Base-by-base conservation (phyloP, 2,329 filamentous ascomycete species). In the Talaromyces islandicus region DNA sequence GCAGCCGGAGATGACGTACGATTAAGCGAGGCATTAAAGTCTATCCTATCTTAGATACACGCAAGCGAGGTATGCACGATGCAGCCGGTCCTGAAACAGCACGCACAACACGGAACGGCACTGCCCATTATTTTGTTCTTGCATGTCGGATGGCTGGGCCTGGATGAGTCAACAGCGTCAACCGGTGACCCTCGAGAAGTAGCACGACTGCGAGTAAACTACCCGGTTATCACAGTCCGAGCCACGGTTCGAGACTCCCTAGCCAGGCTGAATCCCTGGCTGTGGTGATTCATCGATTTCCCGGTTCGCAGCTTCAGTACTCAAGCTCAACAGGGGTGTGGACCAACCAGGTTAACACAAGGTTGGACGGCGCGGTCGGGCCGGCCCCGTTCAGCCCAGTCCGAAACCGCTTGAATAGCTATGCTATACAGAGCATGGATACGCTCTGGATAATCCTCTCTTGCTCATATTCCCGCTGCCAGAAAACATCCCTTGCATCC, bases 331-430 rank as follows among this genome's bases (percentile, higher is more conserved):
- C 43, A 46, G 43, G 43, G 43, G 24, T 46, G n/a, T 12, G 25
- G 17, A 29, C 48, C 48, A 52, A 29, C 48, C 48, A 52, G 25
- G 24, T n/a, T 46, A 24, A 17, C 17, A 46, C 43, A 46, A 29
- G 48, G 52, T 53, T 43, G 56, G 56, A 35, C 55, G 59, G 59
- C 54, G 56, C 43, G 54, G 58, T 54, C 43, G 46, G 56, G 48
- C 29, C 59, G 59, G 59, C 55, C 59, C 59, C 55, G 51, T 27
- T 41, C 55, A 38, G 55, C 19, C 30, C 48, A 25, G 48, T 14
- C 48, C 21, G 48, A 51, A 24, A 27, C 10, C 6, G 14, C 48
- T 30, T 24, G 43, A 24, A 46, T 19, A 46, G 41, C 9, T 46
- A 46, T 21, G 43, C 43, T 24, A 11, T 24, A 21, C 19, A 11